A percentile compares a stretch with the other conserved stretches of the same genome.
Conservation (phyloP, 2,329 filamentous ascomycete genomes). For the Alternaria sp. region DNA sequence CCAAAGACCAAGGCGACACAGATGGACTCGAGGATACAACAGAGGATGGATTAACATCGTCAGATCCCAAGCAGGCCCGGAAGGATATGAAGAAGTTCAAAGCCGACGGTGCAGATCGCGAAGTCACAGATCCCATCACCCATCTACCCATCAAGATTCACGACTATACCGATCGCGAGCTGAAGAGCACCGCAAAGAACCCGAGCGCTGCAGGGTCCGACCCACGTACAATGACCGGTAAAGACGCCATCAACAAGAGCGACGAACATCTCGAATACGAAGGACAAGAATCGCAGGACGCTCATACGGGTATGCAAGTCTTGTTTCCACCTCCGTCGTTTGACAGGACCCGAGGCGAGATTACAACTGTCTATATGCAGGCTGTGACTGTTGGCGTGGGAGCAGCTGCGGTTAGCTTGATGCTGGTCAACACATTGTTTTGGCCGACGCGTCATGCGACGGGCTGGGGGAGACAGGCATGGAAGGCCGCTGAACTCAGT, state of each 20-base stretch:
- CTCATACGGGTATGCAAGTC: conserved; percentile 55
- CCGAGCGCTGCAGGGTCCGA: conserved; percentile 50
- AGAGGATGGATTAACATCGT: conserved; percentile 44
- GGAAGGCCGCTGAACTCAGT: conserved; percentile 35
- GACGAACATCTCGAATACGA: conserved; percentile 54
- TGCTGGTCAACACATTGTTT: conserved; percentile 43
- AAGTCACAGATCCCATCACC: conserved; percentile 76
- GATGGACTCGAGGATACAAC: conserved; percentile 52
- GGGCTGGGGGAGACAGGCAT: conserved; percentile 40
- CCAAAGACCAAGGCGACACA: conserved; percentile 28
- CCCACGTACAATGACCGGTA: conserved; percentile 52
- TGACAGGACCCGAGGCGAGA: conserved; percentile 52
- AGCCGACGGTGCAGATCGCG: conserved; percentile 57
- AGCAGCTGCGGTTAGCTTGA: conserved; percentile 43
- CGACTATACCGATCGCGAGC: conserved; percentile 69
- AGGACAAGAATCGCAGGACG: conserved; percentile 48
- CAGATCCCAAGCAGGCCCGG: conserved; percentile 55
- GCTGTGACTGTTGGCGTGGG: conserved; percentile 52
- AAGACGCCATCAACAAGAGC: conserved; percentile 54
- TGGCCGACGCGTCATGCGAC: conserved; percentile 39
- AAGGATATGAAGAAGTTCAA: conserved; percentile 58
- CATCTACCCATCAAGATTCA: conserved; percentile 72
- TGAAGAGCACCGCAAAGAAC: conserved; percentile 58
- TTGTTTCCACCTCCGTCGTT: conserved; percentile 63
- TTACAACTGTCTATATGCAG: conserved; percentile 54